phyloP scores from a whole-genome alignment of 2,329 filamentous ascomycete genomes.

The Colletotrichum tabaci region DNA sequence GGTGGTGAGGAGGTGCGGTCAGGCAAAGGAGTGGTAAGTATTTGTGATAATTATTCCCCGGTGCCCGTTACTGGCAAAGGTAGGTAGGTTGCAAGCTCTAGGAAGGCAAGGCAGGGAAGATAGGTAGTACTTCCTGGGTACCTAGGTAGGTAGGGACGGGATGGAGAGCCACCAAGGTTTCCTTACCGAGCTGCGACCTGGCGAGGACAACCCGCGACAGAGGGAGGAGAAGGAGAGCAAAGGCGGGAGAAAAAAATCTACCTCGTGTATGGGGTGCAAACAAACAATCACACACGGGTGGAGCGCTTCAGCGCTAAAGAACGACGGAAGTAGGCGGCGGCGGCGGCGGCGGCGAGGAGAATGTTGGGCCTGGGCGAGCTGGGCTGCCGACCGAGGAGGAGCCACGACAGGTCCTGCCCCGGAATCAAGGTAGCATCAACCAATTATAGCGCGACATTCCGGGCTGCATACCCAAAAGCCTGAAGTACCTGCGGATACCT shows the following conservation, averaged over 20 bases:
- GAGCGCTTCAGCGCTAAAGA: conserved; percentile 30
- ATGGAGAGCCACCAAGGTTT: conserved; percentile 2
- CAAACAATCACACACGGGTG: not conserved
- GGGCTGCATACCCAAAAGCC: not conserved
- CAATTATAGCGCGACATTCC: not conserved
- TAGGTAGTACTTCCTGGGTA: not conserved
- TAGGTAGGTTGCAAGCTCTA: not conserved
- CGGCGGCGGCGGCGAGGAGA: conserved; percentile 1
- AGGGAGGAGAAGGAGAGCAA: not conserved
- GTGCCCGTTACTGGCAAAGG: conserved; percentile 7
- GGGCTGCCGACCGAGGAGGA: conserved; percentile 6
- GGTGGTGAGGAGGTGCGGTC: conserved; percentile 13
- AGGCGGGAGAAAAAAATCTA: not conserved
- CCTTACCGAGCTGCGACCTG: not conserved
- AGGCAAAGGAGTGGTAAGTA: conserved; percentile 10
- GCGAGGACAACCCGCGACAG: conserved; percentile 4
- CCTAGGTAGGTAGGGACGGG: not conserved
- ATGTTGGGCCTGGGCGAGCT: not conserved
- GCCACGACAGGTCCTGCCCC: not conserved
- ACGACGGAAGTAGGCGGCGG: not conserved
- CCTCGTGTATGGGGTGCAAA: no score
- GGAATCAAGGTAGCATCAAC: conserved; percentile 1
- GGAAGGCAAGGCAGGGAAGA: no score
- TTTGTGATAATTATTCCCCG: conserved; percentile 17
- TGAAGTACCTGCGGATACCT: not conserved